Evolutionary conservation across 257 asterid species (phyloP), one percentile per base, ranked within the genome.

Genomic region (Solanum etuberosum): DNA sequence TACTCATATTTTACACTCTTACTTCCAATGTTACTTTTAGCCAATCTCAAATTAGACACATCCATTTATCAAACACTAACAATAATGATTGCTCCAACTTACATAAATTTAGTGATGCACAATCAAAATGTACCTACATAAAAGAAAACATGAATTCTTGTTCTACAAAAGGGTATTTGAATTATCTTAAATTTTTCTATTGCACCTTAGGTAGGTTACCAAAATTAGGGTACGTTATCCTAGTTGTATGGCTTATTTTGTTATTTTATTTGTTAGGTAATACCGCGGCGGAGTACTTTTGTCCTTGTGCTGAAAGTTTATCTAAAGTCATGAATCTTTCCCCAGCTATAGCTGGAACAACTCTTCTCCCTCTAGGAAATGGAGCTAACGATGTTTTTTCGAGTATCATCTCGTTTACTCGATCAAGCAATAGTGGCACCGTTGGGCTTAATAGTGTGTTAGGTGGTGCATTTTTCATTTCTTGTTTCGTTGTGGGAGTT

Each of bases 341-440:
- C 1, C 98, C 98, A 25, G 92, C 96, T 3, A 91, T 95, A 38
- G 96, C 98, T 48, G 97, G 98, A 11, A 92, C 97, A 37, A 95
- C 98, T 38, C 94, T 94, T 70, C 98, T 94, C 83, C 98, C 98
- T 20, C 90, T 95, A 5, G 98, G 98, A 1, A 96, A 96, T 85
- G 98, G 98, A 11, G 98, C 98, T 57, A 92, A 93, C 43, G 98
- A 96, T 83, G 95, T 96, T 9, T 94, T 96, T 68, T 84, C 98
- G 0, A 92, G 96, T 83, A 88, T 94, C 21, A 92, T 94, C 6
- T 91, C 98, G 1, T 94, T 94, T 37, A 92, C 94, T 7, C 89
- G 90, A 32, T 89, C 96, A 8, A 90, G 91, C 5, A 70, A 15
- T 31, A 93, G 92, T 54, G 96, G 91, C 1, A 96, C 90, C 20